Base-by-base conservation (phyloP, 139 green algal species). In the Chlorella sp. region DNA sequence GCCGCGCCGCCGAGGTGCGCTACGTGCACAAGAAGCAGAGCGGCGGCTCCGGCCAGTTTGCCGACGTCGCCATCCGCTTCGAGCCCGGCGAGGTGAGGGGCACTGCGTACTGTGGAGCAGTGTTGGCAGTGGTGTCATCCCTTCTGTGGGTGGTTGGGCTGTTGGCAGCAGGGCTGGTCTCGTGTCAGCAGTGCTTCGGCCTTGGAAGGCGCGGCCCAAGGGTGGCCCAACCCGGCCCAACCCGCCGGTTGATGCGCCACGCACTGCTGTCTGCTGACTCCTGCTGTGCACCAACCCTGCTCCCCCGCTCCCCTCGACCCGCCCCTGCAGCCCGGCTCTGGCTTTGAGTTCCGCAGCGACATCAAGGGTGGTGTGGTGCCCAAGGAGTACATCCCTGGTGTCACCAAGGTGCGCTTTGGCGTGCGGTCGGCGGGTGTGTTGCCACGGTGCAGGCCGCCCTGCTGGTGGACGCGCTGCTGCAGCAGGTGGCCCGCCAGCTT, bases 21-120 rank as follows among this genome's bases (percentile, higher is more conserved):
- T 99, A 99, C 89, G 91, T 96, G 79, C 97, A 99, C 95, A 99
- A 99, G 95, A 99, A 99, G 95, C 97, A 99, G 94, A 95, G 88
- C 6, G 97, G 97, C 64, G 97, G 97, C 73, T 91, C 86, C 58
- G 97, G 97, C 75, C 97, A 99, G 93, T 99, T 99, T 90, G 97
- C 94, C 28, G 97, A 99, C 67, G 91, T 99, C 43, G 90, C 90
- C n/a, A 95, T 99, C 83, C 86, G 89, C 54, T 99, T 99, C 86
- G 96, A 99, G 93, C 97, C 97, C 0, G 92, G 93, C 28, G 97
- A 99, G 92, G 88, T 60, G 51, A 60, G 51, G 46, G 11, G 51
- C 51, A 60, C 11, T 24, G 51, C 24, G 9, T 11, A 3, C 2
- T 60, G 51, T 16, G 51, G 11, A n/a, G n/a, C n/a, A n/a, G n/a